Base-by-base conservation (phyloP, 257 asterid species). In the Solanum sparsipilum region DNA sequence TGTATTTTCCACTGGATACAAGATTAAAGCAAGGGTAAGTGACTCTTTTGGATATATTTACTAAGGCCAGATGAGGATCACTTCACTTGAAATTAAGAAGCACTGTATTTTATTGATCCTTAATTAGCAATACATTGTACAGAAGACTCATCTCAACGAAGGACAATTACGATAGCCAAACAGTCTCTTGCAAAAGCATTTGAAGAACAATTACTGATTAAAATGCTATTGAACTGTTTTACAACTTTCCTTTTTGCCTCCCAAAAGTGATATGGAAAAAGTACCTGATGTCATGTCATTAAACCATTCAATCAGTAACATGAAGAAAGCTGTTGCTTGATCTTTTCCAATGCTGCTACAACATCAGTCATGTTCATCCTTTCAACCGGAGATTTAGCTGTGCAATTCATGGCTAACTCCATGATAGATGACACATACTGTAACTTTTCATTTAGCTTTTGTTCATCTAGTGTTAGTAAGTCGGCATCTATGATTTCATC, bases 311-410 rank as follows among this genome's bases (percentile, higher is more conserved):
- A 74, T 74, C 83, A 6, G 65, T 35, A 29, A 18, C 10, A n/a
- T 29, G 75, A n/a, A 36, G 23, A 58, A 70, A 88, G 67, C 29
- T 63, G 86, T n/a, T 13, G 38, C 56, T 74, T 89, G 86, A 87
- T 89, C 86, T 72, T 87, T 36, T 87, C 21, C 10, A 89, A 10
- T 23, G 88, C 34, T 13, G 67, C 35, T 10, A 83, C 76, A n/a
- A 87, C 88, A 60, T 83, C 89, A n/a, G 79, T 84, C 83, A 87
- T 87, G 36, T 36, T 85, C 34, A 39, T 44, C 35, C 90, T 88
- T 34, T 46, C 86, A 18, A 1, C 15, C 0, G 88, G 75, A 58
- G 70, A 79, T 34, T 88, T 85, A 3, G 18, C 35, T 13, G 84
- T 75, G 41, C 90, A 88, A 48, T 23, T 65, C 84, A 88, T 65